Evolutionary conservation across 148 eudicot genomes (phyloP), one percentile per base, ranked within the genome.

Genomic region (Polygonum maritimum): DNA sequence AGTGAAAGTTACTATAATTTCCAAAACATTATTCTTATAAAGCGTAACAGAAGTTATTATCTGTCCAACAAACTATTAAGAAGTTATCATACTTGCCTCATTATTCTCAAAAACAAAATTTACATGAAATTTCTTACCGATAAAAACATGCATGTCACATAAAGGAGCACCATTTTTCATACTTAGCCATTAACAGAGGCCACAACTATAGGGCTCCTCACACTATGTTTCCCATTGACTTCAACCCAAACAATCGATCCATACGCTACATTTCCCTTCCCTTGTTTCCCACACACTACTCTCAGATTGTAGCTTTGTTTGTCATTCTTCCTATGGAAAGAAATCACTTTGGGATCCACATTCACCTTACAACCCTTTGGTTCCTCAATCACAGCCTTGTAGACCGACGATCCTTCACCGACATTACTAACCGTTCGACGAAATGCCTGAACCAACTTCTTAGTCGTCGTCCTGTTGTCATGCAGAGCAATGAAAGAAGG

Each of bases 141-240:
- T 54, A 22, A 54, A 31, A 26, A 22, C 65, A 26, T 9, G 9
- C 35, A 21, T 58, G 65, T 58, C 19, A 58, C 65, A 7, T 52
- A 8, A 58, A 21, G 7, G 12, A 60, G 15, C 67, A 60, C 10
- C 67, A 60, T 22, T 10, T 1, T 13, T 2, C 14, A 65, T 65
- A n/a, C 19, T 67, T 38, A 36, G 21, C 9, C 45, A 36, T 14
- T 16, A 67, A 67, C 3, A 52, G 83, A 83, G 45, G 79, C 79
- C 33, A 80, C 76, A 31, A 83, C 86, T 73, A 84, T 81, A 21
- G 86, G 86, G 52, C 84, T 84, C 73, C 86, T 84, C 9, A 81
- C 84, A 41, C 74, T 79, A 76, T 81, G 78, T 31, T 26, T 52
- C 62, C 81, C 84, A 33, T 78, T 75, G 19, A 60, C 78, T 74